Evolutionary conservation across 208 protist species (phyloP).

Genomic region (Leishmania guyanensis): DNA sequence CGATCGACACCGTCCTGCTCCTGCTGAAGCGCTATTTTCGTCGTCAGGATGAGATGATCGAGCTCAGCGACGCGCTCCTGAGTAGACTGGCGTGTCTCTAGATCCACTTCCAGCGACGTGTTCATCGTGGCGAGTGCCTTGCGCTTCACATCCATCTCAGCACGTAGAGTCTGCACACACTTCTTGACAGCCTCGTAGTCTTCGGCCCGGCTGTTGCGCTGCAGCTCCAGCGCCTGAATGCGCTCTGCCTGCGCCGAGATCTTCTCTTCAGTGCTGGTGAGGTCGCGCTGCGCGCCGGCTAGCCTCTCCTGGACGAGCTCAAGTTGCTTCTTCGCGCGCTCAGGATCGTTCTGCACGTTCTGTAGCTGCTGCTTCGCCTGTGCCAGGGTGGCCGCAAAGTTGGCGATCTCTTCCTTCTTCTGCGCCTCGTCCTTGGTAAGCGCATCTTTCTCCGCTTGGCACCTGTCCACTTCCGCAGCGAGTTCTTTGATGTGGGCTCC

Average conservation of each 20-base stretch:
- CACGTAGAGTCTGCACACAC: constrained; percentile 62
- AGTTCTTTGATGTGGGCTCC: constrained; percentile 78
- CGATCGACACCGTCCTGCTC: constrained; percentile 70
- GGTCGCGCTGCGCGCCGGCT: constrained; percentile 66
- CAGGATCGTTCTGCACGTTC: constrained; percentile 85
- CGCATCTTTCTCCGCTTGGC: constrained; percentile 45
- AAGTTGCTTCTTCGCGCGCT: constrained; percentile 77
- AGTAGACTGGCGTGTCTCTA: constrained; percentile 69
- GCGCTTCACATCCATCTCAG: constrained; percentile 79
- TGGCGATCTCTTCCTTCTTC: constrained; percentile 53
- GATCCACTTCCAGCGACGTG: constrained; percentile 78
- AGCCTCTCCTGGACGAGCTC: constrained; percentile 73
- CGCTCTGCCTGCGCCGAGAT: constrained; percentile 55
- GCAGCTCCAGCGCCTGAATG: constrained; percentile 78
- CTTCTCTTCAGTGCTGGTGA: constrained; percentile 67
- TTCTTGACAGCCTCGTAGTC: constrained; percentile 68
- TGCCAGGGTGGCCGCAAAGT: constrained; percentile 58
- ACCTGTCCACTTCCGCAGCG: constrained; percentile 40
- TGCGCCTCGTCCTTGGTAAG: constrained; percentile 59
- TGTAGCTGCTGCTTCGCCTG: constrained; percentile 69
- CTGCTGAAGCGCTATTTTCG: constrained; percentile 51
- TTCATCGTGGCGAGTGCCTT: constrained; percentile 89
- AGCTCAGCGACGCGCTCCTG: constrained; percentile 74
- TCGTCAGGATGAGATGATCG: constrained; percentile 74
- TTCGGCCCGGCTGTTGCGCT: constrained; percentile 68